Percentiles rank a stretch among this genome's conserved stretches.
Conservation (phyloP, 1,139 yeast genomes). For the Candida sanyaensis region DNA sequence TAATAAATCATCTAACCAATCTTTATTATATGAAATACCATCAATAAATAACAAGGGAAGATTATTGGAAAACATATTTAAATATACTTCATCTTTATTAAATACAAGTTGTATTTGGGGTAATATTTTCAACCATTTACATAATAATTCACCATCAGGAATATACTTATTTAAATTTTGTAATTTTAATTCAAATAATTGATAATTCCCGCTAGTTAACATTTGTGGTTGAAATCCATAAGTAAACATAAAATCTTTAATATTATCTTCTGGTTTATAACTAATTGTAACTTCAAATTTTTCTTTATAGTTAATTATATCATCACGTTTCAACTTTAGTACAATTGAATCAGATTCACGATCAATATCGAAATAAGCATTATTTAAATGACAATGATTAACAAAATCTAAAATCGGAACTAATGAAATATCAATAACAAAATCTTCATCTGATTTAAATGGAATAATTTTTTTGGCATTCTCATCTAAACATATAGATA, state of each 20-base stretch:
- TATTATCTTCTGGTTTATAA: slow-evolving; percentile 50
- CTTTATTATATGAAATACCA: slow-evolving; percentile 16
- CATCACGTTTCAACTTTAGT: slow-evolving; percentile 23
- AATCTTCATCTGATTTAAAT: slow-evolving; percentile 29
- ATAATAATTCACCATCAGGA: slow-evolving; percentile 10
- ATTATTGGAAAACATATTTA: slow-evolving; percentile 19
- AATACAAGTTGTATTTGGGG: slow-evolving; percentile 26
- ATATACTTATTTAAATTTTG: slow-evolving; percentile 6
- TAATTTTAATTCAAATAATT: slow-evolving; percentile 17
- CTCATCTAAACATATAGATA: slow-evolving; percentile 7
- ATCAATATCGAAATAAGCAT: slow-evolving; percentile 67
- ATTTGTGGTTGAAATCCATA: slow-evolving; percentile 59
- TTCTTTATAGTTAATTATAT: slow-evolving; percentile 9
- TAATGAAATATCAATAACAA: slow-evolving; percentile 51
- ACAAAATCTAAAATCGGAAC: slow-evolving; percentile 72
- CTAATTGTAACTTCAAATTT: slow-evolving; percentile 41
- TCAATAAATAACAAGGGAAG: slow-evolving; percentile 19
- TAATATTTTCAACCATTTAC: slow-evolving; percentile 29
- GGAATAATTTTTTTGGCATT: slow-evolving; percentile 4
- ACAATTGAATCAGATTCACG: slow-evolving; percentile 46
- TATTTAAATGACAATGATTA: slow-evolving; percentile 51
- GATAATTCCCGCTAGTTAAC: slow-evolving; percentile 7
- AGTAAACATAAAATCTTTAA: slow-evolving; percentile 46
- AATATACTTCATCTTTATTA: slow-evolving; percentile 16
- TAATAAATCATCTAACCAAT: slow-evolving; percentile 17